A percentile compares a stretch with the other conserved stretches of the same genome.
phyloP scores from a whole-genome alignment of 345 rosid genomes.

The Linum trigynum region DNA sequence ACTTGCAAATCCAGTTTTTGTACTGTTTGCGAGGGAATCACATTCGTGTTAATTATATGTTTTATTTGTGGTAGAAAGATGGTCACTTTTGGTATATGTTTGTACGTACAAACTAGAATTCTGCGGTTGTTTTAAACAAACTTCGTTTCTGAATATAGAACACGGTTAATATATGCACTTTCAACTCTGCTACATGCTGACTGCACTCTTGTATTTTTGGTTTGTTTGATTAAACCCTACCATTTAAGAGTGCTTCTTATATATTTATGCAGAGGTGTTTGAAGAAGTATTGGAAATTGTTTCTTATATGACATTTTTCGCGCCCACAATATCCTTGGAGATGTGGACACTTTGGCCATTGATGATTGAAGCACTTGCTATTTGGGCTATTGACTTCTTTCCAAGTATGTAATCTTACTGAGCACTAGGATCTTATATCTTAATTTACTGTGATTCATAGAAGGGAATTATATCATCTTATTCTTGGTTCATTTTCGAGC shows the following conservation, averaged over 20 bases:
- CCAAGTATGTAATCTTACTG: conserved; percentile 40
- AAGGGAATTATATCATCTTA: background rate
- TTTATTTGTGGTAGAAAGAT: no score
- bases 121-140: no score
- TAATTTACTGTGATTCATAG: background rate
- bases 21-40: no score
- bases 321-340: conserved; percentile 80
- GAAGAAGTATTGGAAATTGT: conserved; percentile 99
- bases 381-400: conserved; percentile 98
- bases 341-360: conserved; percentile 99
- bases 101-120: no score
- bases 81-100: no score
- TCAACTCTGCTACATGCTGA: background rate
- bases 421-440: background rate
- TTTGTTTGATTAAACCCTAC: background rate
- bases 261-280: conserved; percentile 71
- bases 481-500: background rate
- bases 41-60: no score
- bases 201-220: no score
- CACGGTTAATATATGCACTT: background rate
- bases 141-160: no score
- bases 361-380: conserved; percentile 84
- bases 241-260: background rate
- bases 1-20: no score
- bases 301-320: conserved; percentile 94